Evolutionary conservation across 2,329 filamentous ascomycete species (phyloP).

Genomic region (Xylariaceae sp.): DNA sequence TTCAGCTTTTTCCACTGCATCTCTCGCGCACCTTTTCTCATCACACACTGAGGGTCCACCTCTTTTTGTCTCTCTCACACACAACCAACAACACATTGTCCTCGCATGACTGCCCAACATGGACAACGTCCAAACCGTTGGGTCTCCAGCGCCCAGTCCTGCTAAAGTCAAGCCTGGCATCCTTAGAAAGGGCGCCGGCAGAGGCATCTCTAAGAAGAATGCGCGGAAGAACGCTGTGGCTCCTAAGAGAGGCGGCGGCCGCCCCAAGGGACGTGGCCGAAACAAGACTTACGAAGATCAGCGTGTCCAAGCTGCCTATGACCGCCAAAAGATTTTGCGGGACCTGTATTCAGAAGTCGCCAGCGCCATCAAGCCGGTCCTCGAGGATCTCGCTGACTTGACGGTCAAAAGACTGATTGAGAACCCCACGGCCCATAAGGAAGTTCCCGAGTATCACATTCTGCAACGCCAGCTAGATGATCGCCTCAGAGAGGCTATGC

Average conservation of each 20-base stretch:
- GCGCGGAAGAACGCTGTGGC: constrained; percentile 29
- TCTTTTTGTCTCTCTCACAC: background rate
- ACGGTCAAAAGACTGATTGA: constrained; percentile 62
- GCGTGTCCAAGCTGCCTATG: constrained; percentile 62
- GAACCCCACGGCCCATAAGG: constrained; percentile 58
- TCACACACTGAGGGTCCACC: background rate
- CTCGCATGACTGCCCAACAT: constrained; percentile 37
- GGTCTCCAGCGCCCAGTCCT: constrained; percentile 42
- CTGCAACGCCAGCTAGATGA: constrained; percentile 59
- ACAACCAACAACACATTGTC: constrained; percentile 10
- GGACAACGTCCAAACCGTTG: constrained; percentile 36
- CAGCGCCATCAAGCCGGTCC: constrained; percentile 65
- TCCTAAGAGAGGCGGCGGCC: constrained; percentile 36
- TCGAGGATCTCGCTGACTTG: constrained; percentile 69
- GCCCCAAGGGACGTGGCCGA: constrained; percentile 50
- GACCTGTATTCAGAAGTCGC: constrained; percentile 68
- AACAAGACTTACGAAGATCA: constrained; percentile 62
- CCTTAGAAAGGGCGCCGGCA: constrained; percentile 30
- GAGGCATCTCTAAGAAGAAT: constrained; percentile 35
- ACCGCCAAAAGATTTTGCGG: constrained; percentile 71
- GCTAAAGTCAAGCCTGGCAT: constrained; percentile 35
- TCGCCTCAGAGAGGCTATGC: constrained; percentile 43
- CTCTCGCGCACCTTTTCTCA: background rate
- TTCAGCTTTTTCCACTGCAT: background rate
- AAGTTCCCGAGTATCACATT: constrained; percentile 58